Evolutionary conservation across 306 rosid genomes (phyloP).

Genomic region (Hippophae gyantsensis): DNA sequence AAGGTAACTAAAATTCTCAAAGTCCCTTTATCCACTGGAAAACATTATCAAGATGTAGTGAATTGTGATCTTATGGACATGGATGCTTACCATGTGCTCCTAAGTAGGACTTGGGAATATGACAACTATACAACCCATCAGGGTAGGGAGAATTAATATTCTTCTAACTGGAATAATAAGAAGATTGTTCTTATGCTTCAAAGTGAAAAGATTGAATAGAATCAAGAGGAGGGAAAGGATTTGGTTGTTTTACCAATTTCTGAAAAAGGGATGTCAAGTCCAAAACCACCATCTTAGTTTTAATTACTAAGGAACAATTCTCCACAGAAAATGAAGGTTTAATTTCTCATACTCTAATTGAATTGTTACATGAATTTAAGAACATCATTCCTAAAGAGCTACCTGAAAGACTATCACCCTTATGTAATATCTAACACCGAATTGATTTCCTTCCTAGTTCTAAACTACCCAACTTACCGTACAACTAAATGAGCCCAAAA

Average conservation of each 20-base stretch:
- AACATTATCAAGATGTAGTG: not conserved
- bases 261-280: no score
- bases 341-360: not conserved
- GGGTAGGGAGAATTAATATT: not conserved
- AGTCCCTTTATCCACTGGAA: no score
- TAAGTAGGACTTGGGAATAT: not conserved
- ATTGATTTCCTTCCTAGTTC: not conserved
- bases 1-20: no score
- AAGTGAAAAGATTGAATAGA: no score
- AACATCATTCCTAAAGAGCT: not conserved
- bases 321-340: not conserved
- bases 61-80: not conserved
- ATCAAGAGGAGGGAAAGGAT: no score
- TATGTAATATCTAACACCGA: not conserved
- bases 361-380: not conserved
- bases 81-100: not conserved
- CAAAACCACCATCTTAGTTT: not conserved
- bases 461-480: not conserved
- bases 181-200: no score
- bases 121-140: not conserved
- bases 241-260: no score
- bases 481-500: not conserved
- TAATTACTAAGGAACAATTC: not conserved
- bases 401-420: not conserved
- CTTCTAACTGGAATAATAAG: no score